A percentile compares a stretch with the other conserved stretches of the same genome.
Conservation (phyloP, 192 early-diverging fungal genomes). For the Coemansia sp. region DNA sequence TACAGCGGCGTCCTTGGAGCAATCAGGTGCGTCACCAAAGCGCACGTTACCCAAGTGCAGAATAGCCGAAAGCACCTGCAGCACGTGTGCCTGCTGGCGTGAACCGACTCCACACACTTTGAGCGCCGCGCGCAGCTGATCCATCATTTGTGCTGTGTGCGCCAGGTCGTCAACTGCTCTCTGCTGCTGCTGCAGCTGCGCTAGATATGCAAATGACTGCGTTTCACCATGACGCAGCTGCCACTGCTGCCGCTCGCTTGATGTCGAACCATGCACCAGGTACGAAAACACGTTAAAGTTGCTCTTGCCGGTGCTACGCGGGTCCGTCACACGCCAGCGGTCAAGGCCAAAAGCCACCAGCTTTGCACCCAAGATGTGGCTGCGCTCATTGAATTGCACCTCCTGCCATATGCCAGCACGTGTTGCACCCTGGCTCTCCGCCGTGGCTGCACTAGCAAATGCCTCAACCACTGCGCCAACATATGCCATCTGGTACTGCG, state of each 20-base stretch:
- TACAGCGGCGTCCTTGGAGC: too few species aligned
- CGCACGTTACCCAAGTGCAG: too few species aligned
- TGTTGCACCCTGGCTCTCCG: slow-evolving; percentile 64
- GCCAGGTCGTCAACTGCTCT: slow-evolving; percentile 45
- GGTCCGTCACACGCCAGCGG: slow-evolving; percentile 56
- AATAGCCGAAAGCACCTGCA: slow-evolving; percentile 82
- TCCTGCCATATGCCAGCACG: slow-evolving; percentile 81
- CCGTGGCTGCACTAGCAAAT: slow-evolving; percentile 65
- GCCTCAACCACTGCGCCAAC: too few species aligned
- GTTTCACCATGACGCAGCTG: slow-evolving; percentile 58
- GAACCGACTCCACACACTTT: slow-evolving; percentile 59
- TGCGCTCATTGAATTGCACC: slow-evolving; percentile 85
- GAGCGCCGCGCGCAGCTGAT: slow-evolving; percentile 63
- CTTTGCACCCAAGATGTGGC: slow-evolving; percentile 81
- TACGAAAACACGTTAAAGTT: slow-evolving; percentile 82
- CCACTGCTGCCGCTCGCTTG: slow-evolving; percentile 66
- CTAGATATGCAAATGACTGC: slow-evolving; percentile 53
- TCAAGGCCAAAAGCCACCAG: slow-evolving; percentile 69
- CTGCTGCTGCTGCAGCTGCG: slow-evolving; percentile 13
- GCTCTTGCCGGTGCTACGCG: slow-evolving; percentile 52
- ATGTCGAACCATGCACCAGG: slow-evolving; percentile 72
- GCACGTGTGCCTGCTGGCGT: slow-evolving; percentile 74
- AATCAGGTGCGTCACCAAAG: too few species aligned
- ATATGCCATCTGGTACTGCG: too few species aligned
- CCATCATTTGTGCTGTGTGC: slow-evolving; percentile 50